These are phyloP conservation scores for Hypoxylon sp. DNA, from an alignment of 2,329 filamentous ascomycete species.

Conservation along the genomic window DNA sequence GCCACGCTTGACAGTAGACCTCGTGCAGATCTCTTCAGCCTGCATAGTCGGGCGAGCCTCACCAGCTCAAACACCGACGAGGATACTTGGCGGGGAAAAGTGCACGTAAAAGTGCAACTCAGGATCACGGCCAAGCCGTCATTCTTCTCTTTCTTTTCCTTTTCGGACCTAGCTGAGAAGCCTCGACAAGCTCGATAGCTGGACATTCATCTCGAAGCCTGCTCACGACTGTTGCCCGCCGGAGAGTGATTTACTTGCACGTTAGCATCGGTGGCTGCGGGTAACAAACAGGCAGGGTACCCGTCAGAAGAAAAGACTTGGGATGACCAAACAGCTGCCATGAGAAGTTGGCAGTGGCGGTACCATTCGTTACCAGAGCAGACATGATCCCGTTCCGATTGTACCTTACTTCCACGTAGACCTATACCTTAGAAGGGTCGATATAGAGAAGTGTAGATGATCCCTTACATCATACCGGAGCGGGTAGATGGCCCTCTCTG, in stretches of 20 bases:
- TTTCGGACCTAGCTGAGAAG: not conserved
- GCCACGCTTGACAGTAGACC: not conserved
- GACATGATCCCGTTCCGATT: slow-evolving; percentile 8
- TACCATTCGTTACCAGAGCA: not conserved
- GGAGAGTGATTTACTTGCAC: slow-evolving; percentile 4
- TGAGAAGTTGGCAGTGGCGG: not conserved
- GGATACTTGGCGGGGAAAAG: not conserved
- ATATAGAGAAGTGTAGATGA: not conserved
- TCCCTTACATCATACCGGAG: slow-evolving; percentile 2
- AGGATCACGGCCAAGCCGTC: slow-evolving; percentile 2
- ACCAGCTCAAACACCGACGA: slow-evolving; percentile 12
- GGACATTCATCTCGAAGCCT: not conserved
- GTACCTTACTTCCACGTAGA: slow-evolving; percentile 16
- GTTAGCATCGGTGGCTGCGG: not conserved
- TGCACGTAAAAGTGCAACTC: slow-evolving; percentile 21
- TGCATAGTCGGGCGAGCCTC: slow-evolving; percentile 13
- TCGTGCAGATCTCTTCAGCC: slow-evolving; percentile 2
- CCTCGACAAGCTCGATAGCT: not conserved
- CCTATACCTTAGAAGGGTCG: not conserved
- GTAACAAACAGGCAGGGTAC: slow-evolving; percentile 8
- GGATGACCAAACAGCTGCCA: slow-evolving; percentile 1
- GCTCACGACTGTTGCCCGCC: not conserved
- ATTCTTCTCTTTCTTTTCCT: not conserved
- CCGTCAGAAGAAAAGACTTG: not conserved
- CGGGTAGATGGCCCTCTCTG: too few species aligned